Evolutionary conservation across 305 asterid genomes (phyloP).

Genomic region (Solanum hybrid): DNA sequence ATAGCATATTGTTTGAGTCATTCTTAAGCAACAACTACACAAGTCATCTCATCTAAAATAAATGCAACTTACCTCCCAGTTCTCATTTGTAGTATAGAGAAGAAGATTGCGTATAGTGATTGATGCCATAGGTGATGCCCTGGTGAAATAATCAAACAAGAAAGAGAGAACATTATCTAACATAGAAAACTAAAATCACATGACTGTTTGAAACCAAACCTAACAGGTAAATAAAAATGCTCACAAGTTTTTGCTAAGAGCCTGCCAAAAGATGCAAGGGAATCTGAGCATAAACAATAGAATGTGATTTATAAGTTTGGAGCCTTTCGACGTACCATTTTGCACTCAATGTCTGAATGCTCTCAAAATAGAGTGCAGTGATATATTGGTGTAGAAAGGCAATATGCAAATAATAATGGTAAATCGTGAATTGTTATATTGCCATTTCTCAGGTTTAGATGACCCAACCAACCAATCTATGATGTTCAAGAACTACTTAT

Average conservation of each 20-base stretch:
- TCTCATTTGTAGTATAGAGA: conserved; percentile 85
- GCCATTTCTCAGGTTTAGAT: neutral
- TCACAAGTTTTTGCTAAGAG: neutral
- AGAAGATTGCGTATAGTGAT: conserved; percentile 86
- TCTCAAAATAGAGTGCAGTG: neutral
- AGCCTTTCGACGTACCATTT: neutral
- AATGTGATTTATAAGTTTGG: neutral
- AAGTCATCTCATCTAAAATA: conserved; percentile 2
- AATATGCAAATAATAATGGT: neutral
- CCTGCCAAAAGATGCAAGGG: neutral
- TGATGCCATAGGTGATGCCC: conserved; percentile 99
- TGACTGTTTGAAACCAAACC: neutral
- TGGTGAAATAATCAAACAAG: conserved; percentile 25
- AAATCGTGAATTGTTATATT: neutral
- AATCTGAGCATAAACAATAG: neutral
- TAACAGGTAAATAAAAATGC: neutral
- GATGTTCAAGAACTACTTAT: neutral
- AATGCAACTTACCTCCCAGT: conserved; percentile 72
- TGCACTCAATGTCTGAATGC: neutral
- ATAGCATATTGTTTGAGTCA: conserved; percentile 16
- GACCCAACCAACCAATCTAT: neutral
- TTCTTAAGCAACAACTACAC: conserved; percentile 15
- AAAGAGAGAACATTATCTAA: conserved; percentile 7
- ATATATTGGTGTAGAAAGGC: neutral
- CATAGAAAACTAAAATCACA: neutral